These are phyloP conservation scores for Tulasnella sp. DNA, from an alignment of 768 basidiomycete species.

Conservation along the genomic window DNA sequence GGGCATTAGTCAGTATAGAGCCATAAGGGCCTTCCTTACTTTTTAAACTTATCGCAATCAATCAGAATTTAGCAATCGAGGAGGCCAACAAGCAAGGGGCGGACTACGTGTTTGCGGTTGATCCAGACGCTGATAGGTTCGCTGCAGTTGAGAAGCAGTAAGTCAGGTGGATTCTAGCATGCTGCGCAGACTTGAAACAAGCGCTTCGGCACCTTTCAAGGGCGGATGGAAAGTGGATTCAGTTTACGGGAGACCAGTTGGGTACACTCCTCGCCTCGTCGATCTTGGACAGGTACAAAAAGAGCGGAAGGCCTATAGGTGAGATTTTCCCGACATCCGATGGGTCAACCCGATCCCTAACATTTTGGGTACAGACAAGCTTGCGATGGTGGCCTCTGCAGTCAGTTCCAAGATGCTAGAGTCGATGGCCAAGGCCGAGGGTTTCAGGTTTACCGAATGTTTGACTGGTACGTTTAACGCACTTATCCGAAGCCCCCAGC, in stretches of 20 bases:
- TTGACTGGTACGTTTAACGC: constrained; percentile 57
- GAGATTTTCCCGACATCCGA: constrained; percentile 9
- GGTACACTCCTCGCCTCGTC: constrained; percentile 53
- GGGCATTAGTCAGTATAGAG: constrained; percentile 40
- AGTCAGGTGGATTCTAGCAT: constrained; percentile 29
- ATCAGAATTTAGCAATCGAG: constrained; percentile 64
- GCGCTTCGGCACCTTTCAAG: constrained; percentile 34
- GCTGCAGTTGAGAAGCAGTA: constrained; percentile 69
- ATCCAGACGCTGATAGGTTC: constrained; percentile 85
- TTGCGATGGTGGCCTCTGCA: constrained; percentile 84
- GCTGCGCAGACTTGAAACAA: constrained; percentile 23
- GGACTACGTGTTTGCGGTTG: constrained; percentile 76
- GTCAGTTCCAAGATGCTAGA: constrained; percentile 90
- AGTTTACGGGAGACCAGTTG: constrained; percentile 83
- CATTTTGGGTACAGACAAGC: constrained; percentile 45
- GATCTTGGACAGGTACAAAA: constrained; percentile 45
- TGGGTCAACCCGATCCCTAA: not conserved
- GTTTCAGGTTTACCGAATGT: constrained; percentile 81
- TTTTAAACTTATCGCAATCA: not conserved
- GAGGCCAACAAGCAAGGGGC: constrained; percentile 56
- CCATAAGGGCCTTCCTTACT: not conserved
- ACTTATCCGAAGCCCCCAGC: not conserved
- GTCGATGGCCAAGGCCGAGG: constrained; percentile 67
- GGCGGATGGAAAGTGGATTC: constrained; percentile 56
- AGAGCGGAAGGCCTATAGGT: constrained; percentile 48